Base-by-base conservation (phyloP, 352 stramenopile species). In the Phytophthora hybrid region DNA sequence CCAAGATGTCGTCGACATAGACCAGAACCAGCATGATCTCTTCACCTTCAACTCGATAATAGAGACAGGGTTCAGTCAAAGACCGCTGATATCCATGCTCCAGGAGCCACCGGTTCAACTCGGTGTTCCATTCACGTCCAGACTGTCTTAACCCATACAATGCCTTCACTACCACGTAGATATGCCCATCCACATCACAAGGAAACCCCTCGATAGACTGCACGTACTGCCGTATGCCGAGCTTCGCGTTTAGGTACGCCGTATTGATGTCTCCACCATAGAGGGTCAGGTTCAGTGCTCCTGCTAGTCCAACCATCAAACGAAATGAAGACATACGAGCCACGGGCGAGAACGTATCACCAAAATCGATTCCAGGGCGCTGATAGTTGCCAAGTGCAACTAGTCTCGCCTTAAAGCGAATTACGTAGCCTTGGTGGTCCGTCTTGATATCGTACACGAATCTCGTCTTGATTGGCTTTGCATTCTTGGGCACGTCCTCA, bases 81-180 rank as follows among this genome's bases (percentile, higher is more conserved):
- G 34, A 41, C 9, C 34, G 34, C 13, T 41, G 34, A 29, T 37
- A 66, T 18, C 59, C 59, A 59, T 16, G 41, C 5, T 60, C 41
- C 18, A 64, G 23, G 4, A 68, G 14, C 59, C 66, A 73, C 14
- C 49, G 4, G 26, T 68, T 64, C 14, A 73, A 32, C 32, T 60
- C 66, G 10, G 39, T 58, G 23, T 73, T 67, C 51, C 59, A 73
- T 51, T 73, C 66, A 13, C 31, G 34, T 7, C 59, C 59, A 19
- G 59, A 64, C 19, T 63, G n/a, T 10, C 26, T 46, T 18, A 74
- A 41, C 13, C 60, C 60, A 41, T 74, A 63, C 23, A 74, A 32
- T 5, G 49, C 51, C 1, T 41, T 41, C 34, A 14, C 34, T 41
- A 41, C 34, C 34, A 41, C 34, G 34, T 41, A 41, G 7, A 41